Conservation (phyloP, 2,329 filamentous ascomycete genomes). For the Hypoxylon rubiginosum region DNA sequence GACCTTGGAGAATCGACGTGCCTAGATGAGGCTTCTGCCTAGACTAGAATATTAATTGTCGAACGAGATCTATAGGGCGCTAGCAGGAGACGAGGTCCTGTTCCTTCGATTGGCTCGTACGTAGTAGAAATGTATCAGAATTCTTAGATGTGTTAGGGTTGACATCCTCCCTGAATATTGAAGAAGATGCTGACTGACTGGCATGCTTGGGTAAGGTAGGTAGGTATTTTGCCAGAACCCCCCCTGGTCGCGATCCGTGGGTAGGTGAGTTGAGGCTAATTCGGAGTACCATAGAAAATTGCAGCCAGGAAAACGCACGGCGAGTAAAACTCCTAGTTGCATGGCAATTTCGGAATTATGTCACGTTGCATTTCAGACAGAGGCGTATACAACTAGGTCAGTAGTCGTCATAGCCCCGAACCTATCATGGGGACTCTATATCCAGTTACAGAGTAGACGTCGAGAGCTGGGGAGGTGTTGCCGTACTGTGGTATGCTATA, state of each 20-base stretch:
- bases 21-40: constrained; percentile 24
- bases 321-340: background rate
- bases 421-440: background rate
- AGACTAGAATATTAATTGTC: constrained; percentile 14
- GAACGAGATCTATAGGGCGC: constrained; percentile 4
- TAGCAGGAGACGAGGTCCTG: constrained; percentile 15
- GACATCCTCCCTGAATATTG: background rate
- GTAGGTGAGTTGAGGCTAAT: constrained; percentile 19
- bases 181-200: constrained; percentile 7
- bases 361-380: constrained; percentile 22
- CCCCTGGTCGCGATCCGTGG: constrained; percentile 6
- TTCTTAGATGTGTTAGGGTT: background rate
- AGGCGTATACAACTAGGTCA: background rate
- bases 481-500: background rate
- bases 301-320: background rate
- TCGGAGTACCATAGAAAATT: constrained; percentile 1
- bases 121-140: background rate
- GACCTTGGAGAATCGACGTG: constrained; percentile 26
- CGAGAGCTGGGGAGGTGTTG: background rate
- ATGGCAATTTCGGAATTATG: constrained; percentile 6
- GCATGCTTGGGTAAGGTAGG: constrained; percentile 5
- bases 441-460: background rate
- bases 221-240: constrained; percentile 39
- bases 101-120: background rate
- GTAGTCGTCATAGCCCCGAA: background rate